Evolutionary conservation across 805 yeast species (phyloP), one percentile per base, ranked within the genome.

Genomic region (Zygosaccharomyces lentus): DNA sequence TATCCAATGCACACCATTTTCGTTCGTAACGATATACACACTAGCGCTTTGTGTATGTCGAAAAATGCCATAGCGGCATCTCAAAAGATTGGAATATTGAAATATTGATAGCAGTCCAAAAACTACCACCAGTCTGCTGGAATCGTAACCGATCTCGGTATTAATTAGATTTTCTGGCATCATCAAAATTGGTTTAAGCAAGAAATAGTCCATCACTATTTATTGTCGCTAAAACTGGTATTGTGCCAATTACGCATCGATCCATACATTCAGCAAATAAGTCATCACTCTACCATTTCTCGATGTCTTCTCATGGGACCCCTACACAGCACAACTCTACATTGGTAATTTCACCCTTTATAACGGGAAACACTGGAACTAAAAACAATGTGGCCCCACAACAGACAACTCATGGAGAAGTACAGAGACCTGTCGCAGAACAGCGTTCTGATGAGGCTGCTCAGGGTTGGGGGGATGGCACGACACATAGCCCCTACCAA

Each of bases 321-420:
- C 74, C 75, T 2, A 74, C 82, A 19, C 90, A 83, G 53, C 84
- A 82, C 60, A 82, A 78, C 51, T 84, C 91, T 1, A 83, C 89
- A 3, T 65, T 85, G 39, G 82, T 82, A 23, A 83, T 85, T 23
- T 83, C 90, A 2, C 91, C 93, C 0, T 68, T 80, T 54, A 70
- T 84, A 25, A 67, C 72, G 3, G 55, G 68, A 56, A 55, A 56
- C 37, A 37, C 67, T 66, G 17, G 47, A 67, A 65, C 55, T 31
- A 45, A 52, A 68, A 21, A 39, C 19, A 45, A 42, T 40, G 47
- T 29, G 21, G 21, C 44, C 23, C 9, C 43, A 25, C 40, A 37
- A 37, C 40, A 36, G 34, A 40, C 48, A 29, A 36, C 19, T 7
- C 32, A 21, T 9, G 21, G 17, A 13, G 34, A 37, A 13, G 10